Evolutionary conservation across 2,329 filamentous ascomycete genomes (phyloP), one percentile per base, ranked within the genome.

Genomic region (Colletotrichum paranaense): DNA sequence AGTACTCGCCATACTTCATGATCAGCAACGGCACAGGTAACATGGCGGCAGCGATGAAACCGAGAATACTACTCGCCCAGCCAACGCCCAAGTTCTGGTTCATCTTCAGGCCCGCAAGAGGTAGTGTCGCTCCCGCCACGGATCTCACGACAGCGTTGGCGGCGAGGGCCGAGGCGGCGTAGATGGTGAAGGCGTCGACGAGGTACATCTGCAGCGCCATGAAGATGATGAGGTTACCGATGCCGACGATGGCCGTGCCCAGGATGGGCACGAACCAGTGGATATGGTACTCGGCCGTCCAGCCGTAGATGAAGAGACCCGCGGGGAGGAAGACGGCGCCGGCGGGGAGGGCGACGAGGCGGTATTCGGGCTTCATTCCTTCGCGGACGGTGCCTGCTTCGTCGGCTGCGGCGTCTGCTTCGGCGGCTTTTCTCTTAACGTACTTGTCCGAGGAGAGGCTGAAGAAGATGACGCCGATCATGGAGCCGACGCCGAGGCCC

Each of bases 151-250:
- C 87, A 0, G 90, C 89, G 74, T 87, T 92, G 1, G 91, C 91
- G 0, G 92, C 92, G 1, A 93, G 87, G 0, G 86, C 86, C 0
- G 81, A 84, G n/a, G 86, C 86, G 4, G 86, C 84, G 70, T 86
- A 87, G 53, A 84, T 74, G 24, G 82, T 82, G 68, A 85, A 87
- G 2, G 88, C 86, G 68, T 94, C 92, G 38, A 93, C 88, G 5
- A 93, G 86, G 75, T 94, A 94, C 6, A 89, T 90, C 68, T 89
- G 87, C 2, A 89, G 81, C 0, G 86, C 85, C 86, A 91, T 89
- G 72, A 86, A 86, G 5, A 85, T 81, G 26, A 83, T 77, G 7
- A 87, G 77, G 60, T 86, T 84, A 1, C 83, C 85, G 1, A 85
- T 73, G 0, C 88, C 89, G 14, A 90, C 83, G 5, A 90, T 77